Evolutionary conservation across 148 eudicot species (phyloP).

Genomic region (Pouteria glomerata): DNA sequence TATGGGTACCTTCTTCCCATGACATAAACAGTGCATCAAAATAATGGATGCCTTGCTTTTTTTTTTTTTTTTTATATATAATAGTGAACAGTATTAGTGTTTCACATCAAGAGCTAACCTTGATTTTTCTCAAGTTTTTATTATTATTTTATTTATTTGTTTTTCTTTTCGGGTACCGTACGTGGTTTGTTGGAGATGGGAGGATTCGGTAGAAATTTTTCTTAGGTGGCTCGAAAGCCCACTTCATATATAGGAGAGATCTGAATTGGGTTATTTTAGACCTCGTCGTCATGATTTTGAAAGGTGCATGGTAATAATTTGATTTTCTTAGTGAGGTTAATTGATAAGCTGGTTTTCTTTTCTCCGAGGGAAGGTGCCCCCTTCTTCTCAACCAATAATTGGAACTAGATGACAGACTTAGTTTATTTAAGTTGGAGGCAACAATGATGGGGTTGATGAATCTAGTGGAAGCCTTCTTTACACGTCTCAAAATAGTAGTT

Average conservation of each 20-base stretch:
- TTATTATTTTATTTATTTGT: neutral
- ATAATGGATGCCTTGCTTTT: slow-evolving; percentile 9
- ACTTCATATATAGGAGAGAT: neutral
- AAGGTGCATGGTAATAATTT: too few relatives aligned
- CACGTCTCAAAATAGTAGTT: slow-evolving; percentile 39
- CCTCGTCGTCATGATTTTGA: too few relatives aligned
- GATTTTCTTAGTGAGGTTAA: too few relatives aligned
- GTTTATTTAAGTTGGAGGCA: slow-evolving; percentile 12
- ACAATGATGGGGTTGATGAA: slow-evolving; percentile 33
- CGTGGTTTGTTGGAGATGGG: neutral
- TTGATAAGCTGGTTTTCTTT: too few relatives aligned
- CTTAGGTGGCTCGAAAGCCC: neutral
- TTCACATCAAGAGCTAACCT: neutral
- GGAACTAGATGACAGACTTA: slow-evolving; percentile 20
- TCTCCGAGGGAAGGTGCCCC: too few relatives aligned
- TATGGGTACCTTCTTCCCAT: too few relatives aligned
- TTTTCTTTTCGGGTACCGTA: too few relatives aligned
- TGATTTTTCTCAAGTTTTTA: neutral
- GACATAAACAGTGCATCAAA: too few relatives aligned
- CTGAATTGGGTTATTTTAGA: neutral
- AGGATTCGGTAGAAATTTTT: neutral
- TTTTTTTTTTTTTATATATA: too few relatives aligned
- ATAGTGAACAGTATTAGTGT: neutral
- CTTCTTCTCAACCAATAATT: slow-evolving; percentile 37
- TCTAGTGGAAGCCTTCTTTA: slow-evolving; percentile 54